Evolutionary conservation across 164 flowering plant species (phyloP).

Genomic region (Liriodendron chinense): DNA sequence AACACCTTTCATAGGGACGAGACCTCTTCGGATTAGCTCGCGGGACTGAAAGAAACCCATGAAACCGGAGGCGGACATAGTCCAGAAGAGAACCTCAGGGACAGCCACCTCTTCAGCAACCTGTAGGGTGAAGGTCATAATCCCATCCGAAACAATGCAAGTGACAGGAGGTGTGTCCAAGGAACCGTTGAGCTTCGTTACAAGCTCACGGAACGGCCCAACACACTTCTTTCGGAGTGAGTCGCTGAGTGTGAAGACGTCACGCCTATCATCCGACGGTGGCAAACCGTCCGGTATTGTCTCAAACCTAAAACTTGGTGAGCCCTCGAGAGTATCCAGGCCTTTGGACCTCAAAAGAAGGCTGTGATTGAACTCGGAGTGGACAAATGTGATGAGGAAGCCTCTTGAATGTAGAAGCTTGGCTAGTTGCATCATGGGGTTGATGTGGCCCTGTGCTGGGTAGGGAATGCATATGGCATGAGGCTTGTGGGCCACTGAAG

Average conservation of each 20-base stretch:
- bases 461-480: constrained; percentile 35
- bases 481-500: constrained; percentile 7
- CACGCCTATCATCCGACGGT: constrained; percentile 32
- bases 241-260: constrained; percentile 24
- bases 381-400: constrained; percentile 26
- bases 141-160: constrained; percentile 31
- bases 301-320: constrained; percentile 23
- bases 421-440: constrained; percentile 35
- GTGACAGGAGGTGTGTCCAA: constrained; percentile 19
- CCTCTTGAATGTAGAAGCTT: constrained; percentile 27
- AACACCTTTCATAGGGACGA: constrained; percentile 32
- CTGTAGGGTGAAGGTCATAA: constrained; percentile 29
- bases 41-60: constrained; percentile 24
- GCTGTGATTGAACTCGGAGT: constrained; percentile 15
- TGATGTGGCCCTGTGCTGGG: constrained; percentile 44
- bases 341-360: constrained; percentile 8
- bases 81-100: constrained; percentile 31
- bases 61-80: constrained; percentile 25
- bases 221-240: constrained; percentile 22
- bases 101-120: constrained; percentile 30
- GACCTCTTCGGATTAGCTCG: constrained; percentile 16
- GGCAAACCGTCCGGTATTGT: constrained; percentile 36
- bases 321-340: background rate
- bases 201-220: constrained; percentile 24
- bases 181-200: constrained; percentile 20